Base-by-base conservation (phyloP, 805 yeast species). In the Starmerella etchellsii region DNA sequence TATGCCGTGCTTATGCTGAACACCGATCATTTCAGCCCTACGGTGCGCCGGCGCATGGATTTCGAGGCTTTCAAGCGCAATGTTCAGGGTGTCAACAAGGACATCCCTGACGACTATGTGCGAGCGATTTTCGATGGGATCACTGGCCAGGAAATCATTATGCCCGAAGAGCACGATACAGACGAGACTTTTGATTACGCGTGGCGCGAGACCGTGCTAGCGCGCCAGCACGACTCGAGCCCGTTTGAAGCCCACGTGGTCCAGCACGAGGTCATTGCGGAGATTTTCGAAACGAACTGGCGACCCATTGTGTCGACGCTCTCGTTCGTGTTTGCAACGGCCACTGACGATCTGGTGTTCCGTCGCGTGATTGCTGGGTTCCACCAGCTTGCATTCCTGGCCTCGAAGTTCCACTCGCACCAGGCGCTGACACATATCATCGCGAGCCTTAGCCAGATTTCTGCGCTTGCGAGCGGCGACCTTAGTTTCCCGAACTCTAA, bases 81-180 rank as follows among this genome's bases (percentile, higher is more conserved):
- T 54, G 64, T 91, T 46, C 70, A 82, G 48, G 94, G 94, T 6
- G 80, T 84, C 21, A 78, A 77, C 49, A 73, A 73, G 18, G 91
- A 87, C 60, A 87, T 81, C 63, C 88, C 93, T 3, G 69, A 69
- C 20, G 85, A 94, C 81, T 88, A 84, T 55, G 65, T 88, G 46
- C 76, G 78, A 44, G 80, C 73, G 48, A 84, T 88, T 21, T 91
- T 81, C 59, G 64, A 71, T 21, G 80, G 94, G 1, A 87, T 91
- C 41, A 70, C 74, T 46, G 82, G 78, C 41, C 73, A 80, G 39
- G 99, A 91, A 60, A 91, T 91, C 48, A 83, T 91, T 36, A 82
- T 93, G 87, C 97, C 98, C 0, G 97, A 91, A 54, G 98, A 91
- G 54, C 96, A 88, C 52, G 93, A 84, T 56, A 82, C 85, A 10